Evolutionary conservation across 768 basidiomycete species (phyloP).

Genomic region (Strobilomyces confusus): DNA sequence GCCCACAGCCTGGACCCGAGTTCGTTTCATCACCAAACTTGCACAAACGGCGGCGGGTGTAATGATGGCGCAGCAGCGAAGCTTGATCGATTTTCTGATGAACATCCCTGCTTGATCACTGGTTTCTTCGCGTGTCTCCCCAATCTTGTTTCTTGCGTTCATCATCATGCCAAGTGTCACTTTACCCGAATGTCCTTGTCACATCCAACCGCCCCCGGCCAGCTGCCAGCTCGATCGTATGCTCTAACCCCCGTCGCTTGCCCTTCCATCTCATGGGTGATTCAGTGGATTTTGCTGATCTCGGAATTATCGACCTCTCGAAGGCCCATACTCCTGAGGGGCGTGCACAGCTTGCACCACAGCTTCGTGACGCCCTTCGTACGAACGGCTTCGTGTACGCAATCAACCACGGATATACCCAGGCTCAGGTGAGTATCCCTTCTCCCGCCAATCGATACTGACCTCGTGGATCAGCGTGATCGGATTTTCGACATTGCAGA

Average conservation of each 20-base stretch:
- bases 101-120: too few species aligned
- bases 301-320: conserved; percentile 50
- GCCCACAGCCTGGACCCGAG: too few species aligned
- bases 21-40: too few species aligned
- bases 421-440: too few species aligned
- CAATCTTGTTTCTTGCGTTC: too few species aligned
- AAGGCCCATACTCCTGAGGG: conserved; percentile 39
- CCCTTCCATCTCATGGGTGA: conserved; percentile 20
- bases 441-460: background rate
- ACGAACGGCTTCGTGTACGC: conserved; percentile 40
- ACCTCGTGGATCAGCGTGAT: conserved; percentile 32
- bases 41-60: too few species aligned
- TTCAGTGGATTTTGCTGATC: conserved; percentile 45
- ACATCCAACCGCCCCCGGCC: conserved; percentile 32
- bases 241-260: conserved; percentile 8
- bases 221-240: conserved; percentile 26
- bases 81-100: too few species aligned
- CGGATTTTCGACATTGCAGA: conserved; percentile 48
- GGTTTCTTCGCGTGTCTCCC: too few species aligned
- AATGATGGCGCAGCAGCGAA: too few species aligned
- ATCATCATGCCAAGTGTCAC: conserved; percentile 29
- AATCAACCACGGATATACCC: conserved; percentile 35
- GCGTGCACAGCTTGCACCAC: conserved; percentile 35
- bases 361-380: conserved; percentile 45
- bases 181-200: conserved; percentile 33